A percentile compares a stretch with the other conserved stretches of the same genome.
Conservation (phyloP, 2,329 filamentous ascomycete species). For the Colletotrichum theobromicola region DNA sequence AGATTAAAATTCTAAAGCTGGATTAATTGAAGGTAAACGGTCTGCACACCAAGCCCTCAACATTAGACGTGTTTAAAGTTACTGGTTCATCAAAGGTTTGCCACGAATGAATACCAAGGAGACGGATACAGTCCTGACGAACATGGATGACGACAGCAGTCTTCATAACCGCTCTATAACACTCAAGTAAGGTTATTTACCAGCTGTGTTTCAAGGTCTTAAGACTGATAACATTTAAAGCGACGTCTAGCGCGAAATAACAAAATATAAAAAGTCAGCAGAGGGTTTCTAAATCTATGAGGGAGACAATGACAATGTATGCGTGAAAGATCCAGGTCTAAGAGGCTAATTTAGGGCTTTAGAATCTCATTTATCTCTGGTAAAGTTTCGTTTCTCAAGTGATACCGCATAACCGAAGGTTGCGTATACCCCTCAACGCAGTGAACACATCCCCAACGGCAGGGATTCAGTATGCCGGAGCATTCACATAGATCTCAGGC, state of each 20-base stretch:
- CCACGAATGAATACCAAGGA: background rate
- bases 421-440: background rate
- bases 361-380: background rate
- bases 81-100: no score
- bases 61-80: no score
- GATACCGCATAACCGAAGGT: background rate
- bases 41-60: no score
- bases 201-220: background rate
- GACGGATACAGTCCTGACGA: background rate
- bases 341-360: rapidly evolving
- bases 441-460: background rate
- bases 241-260: background rate
- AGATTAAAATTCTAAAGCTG: no score
- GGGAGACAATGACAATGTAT: background rate
- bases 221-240: background rate
- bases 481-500: no score
- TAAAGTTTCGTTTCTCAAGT: rapidly evolving
- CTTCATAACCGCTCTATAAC: background rate
- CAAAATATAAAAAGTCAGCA: background rate
- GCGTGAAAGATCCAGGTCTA: background rate
- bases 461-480: rapidly evolving
- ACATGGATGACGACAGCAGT: background rate
- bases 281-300: background rate
- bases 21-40: no score
- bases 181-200: background rate